phyloP scores from a whole-genome alignment of 192 early-diverging fungal species.

The Paraglomus occultum region DNA sequence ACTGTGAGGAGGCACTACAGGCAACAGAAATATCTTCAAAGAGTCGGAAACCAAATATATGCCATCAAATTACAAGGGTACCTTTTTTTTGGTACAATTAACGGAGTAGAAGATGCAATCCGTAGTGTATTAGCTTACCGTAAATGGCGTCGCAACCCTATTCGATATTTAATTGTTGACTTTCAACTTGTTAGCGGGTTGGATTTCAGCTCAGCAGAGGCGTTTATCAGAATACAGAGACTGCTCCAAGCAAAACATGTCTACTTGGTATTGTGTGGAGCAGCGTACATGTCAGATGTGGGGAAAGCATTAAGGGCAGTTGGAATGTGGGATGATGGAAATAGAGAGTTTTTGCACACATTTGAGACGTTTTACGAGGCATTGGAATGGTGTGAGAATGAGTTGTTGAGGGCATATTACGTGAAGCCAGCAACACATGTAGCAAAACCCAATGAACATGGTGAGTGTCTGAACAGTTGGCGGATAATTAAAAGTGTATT shows the following conservation, averaged over 20 bases:
- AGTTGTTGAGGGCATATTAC: constrained; percentile 76
- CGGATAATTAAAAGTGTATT: too few species aligned
- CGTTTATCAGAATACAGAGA: constrained; percentile 82
- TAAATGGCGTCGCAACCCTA: constrained; percentile 66
- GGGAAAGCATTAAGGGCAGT: constrained; percentile 63
- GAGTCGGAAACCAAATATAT: constrained; percentile 82
- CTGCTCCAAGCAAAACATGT: constrained; percentile 66
- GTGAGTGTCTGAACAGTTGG: background rate
- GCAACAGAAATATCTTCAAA: constrained; percentile 82
- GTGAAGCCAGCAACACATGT: constrained; percentile 33
- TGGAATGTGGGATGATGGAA: constrained; percentile 61
- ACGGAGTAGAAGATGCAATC: constrained; percentile 73
- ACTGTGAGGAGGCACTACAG: constrained; percentile 87
- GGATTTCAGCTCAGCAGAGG: constrained; percentile 89
- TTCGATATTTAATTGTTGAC: constrained; percentile 88
- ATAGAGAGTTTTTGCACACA: constrained; percentile 59
- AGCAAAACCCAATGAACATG: background rate
- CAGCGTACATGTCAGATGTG: constrained; percentile 61
- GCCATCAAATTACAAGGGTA: constrained; percentile 91
- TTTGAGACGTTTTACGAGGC: constrained; percentile 85
- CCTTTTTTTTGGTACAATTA: constrained; percentile 96
- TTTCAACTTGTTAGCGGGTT: constrained; percentile 82
- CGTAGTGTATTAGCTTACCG: constrained; percentile 60
- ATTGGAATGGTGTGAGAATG: constrained; percentile 95
- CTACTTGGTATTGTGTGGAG: constrained; percentile 81